Percentiles rank a stretch among this genome's conserved stretches.
These are phyloP conservation scores for Scalesia atractyloides DNA, from an alignment of 129 eudicot species.

Conservation along the genomic window DNA sequence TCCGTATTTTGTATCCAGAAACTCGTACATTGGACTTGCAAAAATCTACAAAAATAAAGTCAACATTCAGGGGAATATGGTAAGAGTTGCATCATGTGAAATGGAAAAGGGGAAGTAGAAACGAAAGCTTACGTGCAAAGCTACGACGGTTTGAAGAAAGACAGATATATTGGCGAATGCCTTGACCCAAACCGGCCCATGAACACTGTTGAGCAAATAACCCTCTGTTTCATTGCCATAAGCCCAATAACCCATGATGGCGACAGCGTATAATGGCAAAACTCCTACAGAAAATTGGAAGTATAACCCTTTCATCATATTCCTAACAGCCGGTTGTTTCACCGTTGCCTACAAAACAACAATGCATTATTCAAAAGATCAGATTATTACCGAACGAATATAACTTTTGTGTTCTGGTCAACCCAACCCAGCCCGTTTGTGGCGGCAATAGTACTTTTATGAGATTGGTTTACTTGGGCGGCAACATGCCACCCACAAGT, in stretches of 20 bases:
- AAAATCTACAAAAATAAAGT: constrained; percentile 54
- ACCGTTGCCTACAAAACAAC: constrained; percentile 81
- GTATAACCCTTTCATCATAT: constrained; percentile 95
- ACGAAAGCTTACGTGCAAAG: constrained; percentile 69
- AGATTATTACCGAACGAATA: background rate
- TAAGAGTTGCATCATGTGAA: constrained; percentile 10
- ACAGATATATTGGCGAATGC: constrained; percentile 66
- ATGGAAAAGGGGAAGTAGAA: background rate
- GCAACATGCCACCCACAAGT: too few species aligned
- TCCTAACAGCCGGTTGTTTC: constrained; percentile 71
- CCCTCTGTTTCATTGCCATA: constrained; percentile 58
- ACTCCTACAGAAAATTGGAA: constrained; percentile 86
- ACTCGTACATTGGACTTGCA: constrained; percentile 98
- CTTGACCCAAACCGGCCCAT: constrained; percentile 83
- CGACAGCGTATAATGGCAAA: constrained; percentile 70
- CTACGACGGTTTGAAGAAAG: constrained; percentile 74
- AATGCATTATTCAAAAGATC: background rate
- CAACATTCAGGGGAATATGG: background rate
- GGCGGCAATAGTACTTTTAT: too few species aligned
- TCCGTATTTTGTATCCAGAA: constrained; percentile 78
- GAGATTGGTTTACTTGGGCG: too few species aligned
- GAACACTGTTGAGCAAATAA: constrained; percentile 71
- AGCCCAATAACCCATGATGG: constrained; percentile 93
- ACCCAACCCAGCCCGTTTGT: background rate
- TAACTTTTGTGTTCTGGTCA: constrained; percentile 8